phyloP scores from a whole-genome alignment of 805 yeast genomes.

The Teunomyces funiuensis region DNA sequence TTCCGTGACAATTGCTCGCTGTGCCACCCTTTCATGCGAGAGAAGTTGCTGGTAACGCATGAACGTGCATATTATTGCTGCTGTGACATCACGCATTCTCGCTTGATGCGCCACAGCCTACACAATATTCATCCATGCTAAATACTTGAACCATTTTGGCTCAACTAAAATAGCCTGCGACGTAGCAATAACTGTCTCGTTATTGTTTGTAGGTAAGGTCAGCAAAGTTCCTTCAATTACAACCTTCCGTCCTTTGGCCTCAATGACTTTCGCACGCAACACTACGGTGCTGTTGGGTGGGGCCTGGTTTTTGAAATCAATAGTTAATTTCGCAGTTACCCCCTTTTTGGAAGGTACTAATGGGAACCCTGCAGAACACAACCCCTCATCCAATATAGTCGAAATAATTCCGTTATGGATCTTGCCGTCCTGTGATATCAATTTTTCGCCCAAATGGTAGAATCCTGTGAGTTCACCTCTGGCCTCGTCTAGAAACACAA shows the following conservation, averaged over 20 bases:
- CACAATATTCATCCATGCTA: slow-evolving; percentile 37
- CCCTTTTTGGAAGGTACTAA: slow-evolving; percentile 78
- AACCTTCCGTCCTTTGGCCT: slow-evolving; percentile 77
- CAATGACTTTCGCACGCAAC: slow-evolving; percentile 63
- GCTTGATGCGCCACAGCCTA: too few relatives aligned
- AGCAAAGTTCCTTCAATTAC: slow-evolving; percentile 67
- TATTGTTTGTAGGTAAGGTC: slow-evolving; percentile 42
- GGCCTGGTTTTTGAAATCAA: slow-evolving; percentile 65
- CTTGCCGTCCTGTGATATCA: slow-evolving; percentile 68
- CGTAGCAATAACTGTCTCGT: slow-evolving; percentile 43
- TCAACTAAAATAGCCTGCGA: slow-evolving; percentile 77
- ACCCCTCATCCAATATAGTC: slow-evolving; percentile 78
- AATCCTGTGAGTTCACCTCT: slow-evolving; percentile 60
- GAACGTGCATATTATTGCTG: too few relatives aligned
- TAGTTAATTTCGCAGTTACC: slow-evolving; percentile 76
- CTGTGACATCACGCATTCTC: too few relatives aligned
- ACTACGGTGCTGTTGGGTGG: slow-evolving; percentile 64
- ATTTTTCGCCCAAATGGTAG: slow-evolving; percentile 65
- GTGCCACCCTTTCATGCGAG: background rate
- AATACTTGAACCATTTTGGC: slow-evolving; percentile 83
- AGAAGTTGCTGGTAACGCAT: too few relatives aligned
- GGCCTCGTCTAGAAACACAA: slow-evolving; percentile 53
- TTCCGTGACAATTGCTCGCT: background rate
- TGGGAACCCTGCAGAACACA: slow-evolving; percentile 85
- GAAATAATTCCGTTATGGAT: slow-evolving; percentile 82